These are phyloP conservation scores for Cerrena zonata DNA, from an alignment of 1,284 basidiomycete species.

Conservation along the genomic window DNA sequence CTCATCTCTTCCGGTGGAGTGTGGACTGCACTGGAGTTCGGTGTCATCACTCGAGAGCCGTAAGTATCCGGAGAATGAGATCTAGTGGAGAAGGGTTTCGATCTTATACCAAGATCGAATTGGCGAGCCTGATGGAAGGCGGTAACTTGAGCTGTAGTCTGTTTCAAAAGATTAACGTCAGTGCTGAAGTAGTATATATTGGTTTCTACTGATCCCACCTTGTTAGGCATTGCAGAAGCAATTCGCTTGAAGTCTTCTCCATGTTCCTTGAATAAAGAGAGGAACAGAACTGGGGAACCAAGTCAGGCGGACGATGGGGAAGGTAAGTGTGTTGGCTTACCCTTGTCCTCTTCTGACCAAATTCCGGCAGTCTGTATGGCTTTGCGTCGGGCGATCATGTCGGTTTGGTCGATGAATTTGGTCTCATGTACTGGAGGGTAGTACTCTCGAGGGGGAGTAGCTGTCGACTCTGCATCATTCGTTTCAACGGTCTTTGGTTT, in stretches of 20 bases:
- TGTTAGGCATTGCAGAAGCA: conserved; percentile 68
- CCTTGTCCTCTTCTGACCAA: conserved; percentile 59
- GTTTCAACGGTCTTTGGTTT: conserved; percentile 21
- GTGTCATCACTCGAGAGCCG: conserved; percentile 16
- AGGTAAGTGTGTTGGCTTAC: conserved; percentile 32
- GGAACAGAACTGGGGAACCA: conserved; percentile 58
- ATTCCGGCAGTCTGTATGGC: conserved; percentile 26
- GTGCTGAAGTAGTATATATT: too few species aligned
- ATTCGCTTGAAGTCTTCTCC: conserved; percentile 76
- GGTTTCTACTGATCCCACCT: conserved; percentile 43
- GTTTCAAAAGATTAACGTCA: conserved; percentile 8
- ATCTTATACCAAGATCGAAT: too few species aligned
- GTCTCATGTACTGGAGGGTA: conserved; percentile 22
- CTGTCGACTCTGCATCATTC: conserved; percentile 4
- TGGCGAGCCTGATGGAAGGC: conserved; percentile 57
- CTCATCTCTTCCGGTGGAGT: conserved; percentile 8
- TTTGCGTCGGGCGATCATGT: conserved; percentile 32
- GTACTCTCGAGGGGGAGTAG: conserved; percentile 24
- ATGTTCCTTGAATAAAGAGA: conserved; percentile 59
- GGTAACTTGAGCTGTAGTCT: conserved; percentile 72
- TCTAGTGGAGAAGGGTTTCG: too few species aligned
- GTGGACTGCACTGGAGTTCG: conserved; percentile 4
- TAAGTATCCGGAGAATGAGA: too few species aligned
- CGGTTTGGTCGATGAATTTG: conserved; percentile 27
- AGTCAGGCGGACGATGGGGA: too few species aligned